phyloP scores from a whole-genome alignment of 768 basidiomycete genomes.

The Pseudohyphozyma bogoriensis region DNA sequence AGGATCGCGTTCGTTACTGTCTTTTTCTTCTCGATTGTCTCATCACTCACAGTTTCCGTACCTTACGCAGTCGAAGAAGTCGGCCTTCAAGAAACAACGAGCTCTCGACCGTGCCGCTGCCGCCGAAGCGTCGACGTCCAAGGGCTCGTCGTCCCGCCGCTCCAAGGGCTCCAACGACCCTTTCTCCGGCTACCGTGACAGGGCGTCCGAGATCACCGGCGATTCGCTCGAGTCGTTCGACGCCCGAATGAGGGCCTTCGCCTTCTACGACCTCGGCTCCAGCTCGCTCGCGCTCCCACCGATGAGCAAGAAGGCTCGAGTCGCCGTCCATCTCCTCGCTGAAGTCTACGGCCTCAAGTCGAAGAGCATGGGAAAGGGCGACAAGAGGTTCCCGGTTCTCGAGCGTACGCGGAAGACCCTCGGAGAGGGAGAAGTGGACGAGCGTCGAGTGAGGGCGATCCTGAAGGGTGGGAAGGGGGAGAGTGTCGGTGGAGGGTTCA shows the following conservation, averaged over 20 bases:
- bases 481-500: slow-evolving; percentile 4
- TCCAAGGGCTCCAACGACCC: slow-evolving; percentile 49
- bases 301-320: slow-evolving; percentile 60
- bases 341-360: slow-evolving; percentile 63
- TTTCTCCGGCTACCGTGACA: too few relatives aligned
- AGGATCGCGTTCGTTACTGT: too few relatives aligned
- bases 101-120: slow-evolving; percentile 48
- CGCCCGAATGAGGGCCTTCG: slow-evolving; percentile 59
- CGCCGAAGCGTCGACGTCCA: slow-evolving; percentile 46
- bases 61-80: slow-evolving; percentile 75
- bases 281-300: slow-evolving; percentile 62
- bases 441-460: slow-evolving; percentile 50
- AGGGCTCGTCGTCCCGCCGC: slow-evolving; percentile 46
- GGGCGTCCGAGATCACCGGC: too few relatives aligned
- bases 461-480: slow-evolving; percentile 37
- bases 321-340: slow-evolving; percentile 71
- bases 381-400: slow-evolving; percentile 65
- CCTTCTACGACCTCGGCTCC: slow-evolving; percentile 48
- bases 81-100: slow-evolving; percentile 58
- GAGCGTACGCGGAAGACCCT: slow-evolving; percentile 57
- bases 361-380: slow-evolving; percentile 59
- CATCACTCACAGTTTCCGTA: too few relatives aligned
- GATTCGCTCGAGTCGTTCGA: slow-evolving; percentile 54
- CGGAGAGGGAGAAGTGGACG: slow-evolving; percentile 43
- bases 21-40: too few relatives aligned